Evolutionary conservation across 164 flowering plant species (phyloP).

Genomic region (Nymphaea colorata): DNA sequence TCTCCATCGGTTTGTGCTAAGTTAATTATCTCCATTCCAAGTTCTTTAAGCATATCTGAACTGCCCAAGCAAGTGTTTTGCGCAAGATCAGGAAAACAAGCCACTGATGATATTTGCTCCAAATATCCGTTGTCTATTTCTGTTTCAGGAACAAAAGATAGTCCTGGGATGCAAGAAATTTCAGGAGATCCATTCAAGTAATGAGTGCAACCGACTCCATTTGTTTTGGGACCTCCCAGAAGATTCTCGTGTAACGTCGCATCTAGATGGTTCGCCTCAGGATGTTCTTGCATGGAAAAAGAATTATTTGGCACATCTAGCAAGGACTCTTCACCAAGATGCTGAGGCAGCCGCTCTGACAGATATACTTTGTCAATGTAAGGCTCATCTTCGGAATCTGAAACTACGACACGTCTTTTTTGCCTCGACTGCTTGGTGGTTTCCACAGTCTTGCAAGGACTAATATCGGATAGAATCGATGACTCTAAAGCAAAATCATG

Average conservation of each 20-base stretch:
- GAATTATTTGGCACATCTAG: conserved; percentile 2
- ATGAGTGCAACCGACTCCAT: not conserved
- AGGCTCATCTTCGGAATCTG: conserved; percentile 60
- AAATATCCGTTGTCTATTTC: conserved; percentile 29
- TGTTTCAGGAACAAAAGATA: conserved; percentile 78
- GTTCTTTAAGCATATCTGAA: conserved; percentile 5
- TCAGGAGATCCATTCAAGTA: conserved; percentile 19
- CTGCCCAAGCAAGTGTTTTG: conserved; percentile 17
- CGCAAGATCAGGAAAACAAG: conserved; percentile 12
- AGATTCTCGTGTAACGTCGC: not conserved
- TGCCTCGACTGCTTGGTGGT: not conserved
- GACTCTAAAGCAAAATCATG: conserved; percentile 19
- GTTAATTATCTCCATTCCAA: conserved; percentile 6
- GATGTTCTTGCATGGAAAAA: not conserved
- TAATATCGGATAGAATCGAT: conserved; percentile 12
- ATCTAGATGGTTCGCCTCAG: not conserved
- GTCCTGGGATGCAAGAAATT: conserved; percentile 71
- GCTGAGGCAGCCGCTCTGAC: conserved; percentile 1
- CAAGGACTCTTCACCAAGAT: conserved; percentile 1
- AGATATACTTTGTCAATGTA: conserved; percentile 10
- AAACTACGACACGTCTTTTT: conserved; percentile 24
- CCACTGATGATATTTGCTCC: conserved; percentile 15
- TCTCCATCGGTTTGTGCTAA: conserved; percentile 10
- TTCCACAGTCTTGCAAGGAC: conserved; percentile 29
- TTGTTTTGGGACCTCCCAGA: not conserved